Evolutionary conservation across 1,139 yeast species (phyloP).

Genomic region (Protomyces macrosporus): DNA sequence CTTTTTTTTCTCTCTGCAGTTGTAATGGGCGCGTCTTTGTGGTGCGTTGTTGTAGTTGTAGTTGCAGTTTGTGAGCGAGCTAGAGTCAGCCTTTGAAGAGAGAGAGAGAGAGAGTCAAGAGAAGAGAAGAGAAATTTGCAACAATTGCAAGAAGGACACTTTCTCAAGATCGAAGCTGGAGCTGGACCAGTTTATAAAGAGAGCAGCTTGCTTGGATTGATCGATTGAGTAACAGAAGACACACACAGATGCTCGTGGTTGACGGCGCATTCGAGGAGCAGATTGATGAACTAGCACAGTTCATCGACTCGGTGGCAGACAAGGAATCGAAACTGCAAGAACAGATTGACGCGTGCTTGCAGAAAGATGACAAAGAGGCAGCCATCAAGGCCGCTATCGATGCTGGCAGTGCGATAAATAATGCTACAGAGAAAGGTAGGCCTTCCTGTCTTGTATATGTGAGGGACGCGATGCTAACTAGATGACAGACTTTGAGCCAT

Average conservation of each 20-base stretch:
- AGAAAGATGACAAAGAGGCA: slow-evolving; percentile 33
- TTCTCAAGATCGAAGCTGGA: too few species aligned
- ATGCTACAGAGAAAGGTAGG: slow-evolving; percentile 34
- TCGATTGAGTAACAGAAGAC: not conserved
- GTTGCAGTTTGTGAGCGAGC: too few species aligned
- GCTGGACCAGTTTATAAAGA: too few species aligned
- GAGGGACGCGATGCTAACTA: slow-evolving; percentile 22
- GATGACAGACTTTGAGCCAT: slow-evolving; percentile 42
- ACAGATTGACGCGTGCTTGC: not conserved
- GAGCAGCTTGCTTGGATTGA: too few species aligned
- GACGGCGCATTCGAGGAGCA: slow-evolving; percentile 42
- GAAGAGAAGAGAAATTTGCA: too few species aligned
- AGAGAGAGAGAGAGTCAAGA: too few species aligned
- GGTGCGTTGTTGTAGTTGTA: too few species aligned
- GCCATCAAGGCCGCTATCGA: slow-evolving; percentile 34
- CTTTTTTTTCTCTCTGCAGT: too few species aligned
- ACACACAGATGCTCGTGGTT: slow-evolving; percentile 27
- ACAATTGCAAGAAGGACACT: too few species aligned
- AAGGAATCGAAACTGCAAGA: slow-evolving; percentile 22
- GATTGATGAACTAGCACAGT: slow-evolving; percentile 39
- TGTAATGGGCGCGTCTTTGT: too few species aligned
- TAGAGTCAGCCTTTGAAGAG: too few species aligned
- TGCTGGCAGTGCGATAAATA: slow-evolving; percentile 32
- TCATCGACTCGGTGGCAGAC: slow-evolving; percentile 39
- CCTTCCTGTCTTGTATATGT: slow-evolving; percentile 36